phyloP scores from a whole-genome alignment of 2,329 filamentous ascomycete species.

The Cercospora sojina region DNA sequence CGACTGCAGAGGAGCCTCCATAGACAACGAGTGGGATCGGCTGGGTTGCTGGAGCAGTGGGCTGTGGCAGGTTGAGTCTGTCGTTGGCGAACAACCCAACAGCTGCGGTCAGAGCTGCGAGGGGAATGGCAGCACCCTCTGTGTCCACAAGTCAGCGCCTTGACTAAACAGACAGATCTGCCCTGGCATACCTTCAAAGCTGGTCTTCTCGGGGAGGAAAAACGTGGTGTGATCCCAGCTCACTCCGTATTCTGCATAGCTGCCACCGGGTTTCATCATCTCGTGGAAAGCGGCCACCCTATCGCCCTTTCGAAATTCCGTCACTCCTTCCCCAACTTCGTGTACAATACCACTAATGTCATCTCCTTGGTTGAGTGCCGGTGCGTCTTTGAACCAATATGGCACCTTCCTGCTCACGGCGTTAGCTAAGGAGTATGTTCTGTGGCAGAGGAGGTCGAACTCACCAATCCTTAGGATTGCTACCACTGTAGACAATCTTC shows the following conservation, averaged over 20 bases:
- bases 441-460: neutral
- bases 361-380: constrained; percentile 36
- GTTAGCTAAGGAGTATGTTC: neutral
- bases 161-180: neutral
- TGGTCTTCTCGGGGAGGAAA: constrained; percentile 50
- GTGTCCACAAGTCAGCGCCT: neutral
- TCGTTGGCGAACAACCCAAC: constrained; percentile 43
- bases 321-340: constrained; percentile 55
- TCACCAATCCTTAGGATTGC: constrained; percentile 38
- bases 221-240: constrained; percentile 59
- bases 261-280: constrained; percentile 53
- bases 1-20: constrained; percentile 56
- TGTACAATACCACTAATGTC: constrained; percentile 50
- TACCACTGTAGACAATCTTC: constrained; percentile 36
- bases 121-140: constrained; percentile 48
- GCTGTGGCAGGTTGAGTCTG: constrained; percentile 45
- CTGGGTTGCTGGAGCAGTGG: constrained; percentile 39
- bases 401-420: constrained; percentile 22
- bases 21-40: constrained; percentile 47
- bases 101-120: constrained; percentile 49
- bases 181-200: constrained; percentile 51
- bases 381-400: constrained; percentile 21
- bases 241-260: constrained; percentile 62
- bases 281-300: constrained; percentile 57
- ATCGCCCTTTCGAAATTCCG: constrained; percentile 59